A percentile compares a stretch with the other conserved stretches of the same genome.
These are phyloP conservation scores for Mycena albidolilacea DNA, from an alignment of 768 basidiomycete genomes.

Conservation along the genomic window DNA sequence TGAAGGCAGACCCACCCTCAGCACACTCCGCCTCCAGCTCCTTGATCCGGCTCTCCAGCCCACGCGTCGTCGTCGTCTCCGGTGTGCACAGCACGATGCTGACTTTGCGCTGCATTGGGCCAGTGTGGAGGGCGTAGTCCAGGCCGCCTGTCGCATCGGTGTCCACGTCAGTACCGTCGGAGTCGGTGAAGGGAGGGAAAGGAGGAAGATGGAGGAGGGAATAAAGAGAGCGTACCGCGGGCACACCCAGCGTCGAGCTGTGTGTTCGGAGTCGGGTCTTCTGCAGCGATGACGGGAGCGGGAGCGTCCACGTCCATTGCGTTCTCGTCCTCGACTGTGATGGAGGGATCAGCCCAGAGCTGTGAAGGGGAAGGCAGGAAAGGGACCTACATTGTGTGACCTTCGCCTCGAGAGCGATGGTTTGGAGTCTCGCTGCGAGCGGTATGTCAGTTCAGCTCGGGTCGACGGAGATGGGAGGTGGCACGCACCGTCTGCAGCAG, in stretches of 20 bases:
- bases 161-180: background rate
- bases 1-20: background rate
- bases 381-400: background rate
- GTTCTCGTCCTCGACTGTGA: background rate
- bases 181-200: background rate
- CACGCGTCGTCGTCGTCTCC: background rate
- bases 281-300: too few relatives aligned
- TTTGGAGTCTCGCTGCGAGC: background rate
- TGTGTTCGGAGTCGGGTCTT: background rate
- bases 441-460: background rate
- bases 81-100: background rate
- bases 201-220: too few relatives aligned
- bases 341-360: background rate
- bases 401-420: background rate
- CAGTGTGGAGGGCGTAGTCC: background rate
- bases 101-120: background rate
- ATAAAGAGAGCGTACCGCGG: background rate
- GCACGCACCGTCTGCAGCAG: conserved; percentile 2
- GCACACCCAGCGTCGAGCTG: background rate
- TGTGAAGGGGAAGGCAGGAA: background rate
- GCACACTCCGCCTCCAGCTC: conserved; percentile 7
- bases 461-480: background rate
- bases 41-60: background rate
- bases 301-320: background rate
- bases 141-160: background rate